Evolutionary conservation across 345 rosid species (phyloP), one percentile per base, ranked within the genome.

Genomic region (Salix dunnii): DNA sequence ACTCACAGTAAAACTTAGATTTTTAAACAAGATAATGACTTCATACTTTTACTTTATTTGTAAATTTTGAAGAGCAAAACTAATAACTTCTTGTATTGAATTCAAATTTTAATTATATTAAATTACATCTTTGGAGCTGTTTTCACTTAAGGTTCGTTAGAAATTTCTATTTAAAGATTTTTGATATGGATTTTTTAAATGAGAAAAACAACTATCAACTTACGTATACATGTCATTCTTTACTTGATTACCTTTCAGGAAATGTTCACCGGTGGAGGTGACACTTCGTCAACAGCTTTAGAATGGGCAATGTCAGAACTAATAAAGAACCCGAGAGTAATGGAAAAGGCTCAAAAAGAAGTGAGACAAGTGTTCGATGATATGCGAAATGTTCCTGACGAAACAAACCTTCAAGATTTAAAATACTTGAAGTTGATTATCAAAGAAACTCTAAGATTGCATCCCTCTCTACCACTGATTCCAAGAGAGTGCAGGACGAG

Each of bases 261-360:
- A 12, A 64, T 71, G 40, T 77, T 77, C 36, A 9, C n/a, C 12
- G 80, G 76, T 31, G 80, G 75, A 13, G 65, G 71, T 49, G 80
- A 77, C 60, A 71, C 80, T n/a, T 21, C 80, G 5, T 35, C 80
- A 25, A 48, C 51, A 23, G 16, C 38, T 10, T 30, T 67, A 7
- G 70, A 71, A 35, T 77, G 80, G 80, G 66, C 71, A 35, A 46
- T 77, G n/a, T 71, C 71, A 21, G 80, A 77, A 36, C 25, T 71
- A 66, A 5, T 77, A 21, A 71, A 49, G 48, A 72, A 72, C 25
- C 80, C 71, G 13, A 36, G 35, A 20, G 80, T 38, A n/a, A 72
- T 77, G 71, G 13, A 63, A 20, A 71, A 64, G 28, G 80, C 55
- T 21, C 72, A 72, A 65, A 38, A 16, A 17, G 80, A 77, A 23